Base-by-base conservation (phyloP, 768 basidiomycete species). In the Pleurotus tuoliensis region DNA sequence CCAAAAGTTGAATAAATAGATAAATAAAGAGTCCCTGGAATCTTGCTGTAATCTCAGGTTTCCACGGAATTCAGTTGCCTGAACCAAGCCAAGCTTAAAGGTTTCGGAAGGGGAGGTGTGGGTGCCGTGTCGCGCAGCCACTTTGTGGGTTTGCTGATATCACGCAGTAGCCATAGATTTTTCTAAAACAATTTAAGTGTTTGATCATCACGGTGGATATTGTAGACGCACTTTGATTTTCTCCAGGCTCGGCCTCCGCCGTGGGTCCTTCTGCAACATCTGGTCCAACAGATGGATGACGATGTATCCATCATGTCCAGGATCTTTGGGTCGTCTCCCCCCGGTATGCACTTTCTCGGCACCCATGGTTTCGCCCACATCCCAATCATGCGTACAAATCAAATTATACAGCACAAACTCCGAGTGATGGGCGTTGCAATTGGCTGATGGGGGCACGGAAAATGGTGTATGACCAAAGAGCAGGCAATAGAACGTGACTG, bases 401-500 rank as follows among this genome's bases (percentile, higher is more conserved):
- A 71, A 67, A 47, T 73, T 66, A 59, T 76, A 74, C 22, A 79
- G 59, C 52, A 70, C 67, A 58, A 71, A 77, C 58, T 73, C 73
- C 43, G 64, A 72, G 56, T 72, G 73, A 51, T 72, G 66, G 4
- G 62, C 60, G 50, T 72, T 72, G 40, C 71, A 66, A 56, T 74
- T 73, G 18, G 66, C 62, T n/a, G 68, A 67, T 11, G 64, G 54
- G 8, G 73, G 67, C 6, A 68, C 68, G 39, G 64, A 71, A 61
- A 79, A 79, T 16, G 77, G 78, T 1, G 74, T 72, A 49, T 67
- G 74, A 6, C 78, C 78, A 59, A 79, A 79, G 15, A 79, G 66
- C 40, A 78, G 63, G 58, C 78, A 77, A 59, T 76, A 79, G 30
- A 77, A 69, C n/a, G 76, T 77, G 16, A 79, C 73, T 18, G 69